Conservation (phyloP, 345 rosid species). For the Arabis alpina region DNA sequence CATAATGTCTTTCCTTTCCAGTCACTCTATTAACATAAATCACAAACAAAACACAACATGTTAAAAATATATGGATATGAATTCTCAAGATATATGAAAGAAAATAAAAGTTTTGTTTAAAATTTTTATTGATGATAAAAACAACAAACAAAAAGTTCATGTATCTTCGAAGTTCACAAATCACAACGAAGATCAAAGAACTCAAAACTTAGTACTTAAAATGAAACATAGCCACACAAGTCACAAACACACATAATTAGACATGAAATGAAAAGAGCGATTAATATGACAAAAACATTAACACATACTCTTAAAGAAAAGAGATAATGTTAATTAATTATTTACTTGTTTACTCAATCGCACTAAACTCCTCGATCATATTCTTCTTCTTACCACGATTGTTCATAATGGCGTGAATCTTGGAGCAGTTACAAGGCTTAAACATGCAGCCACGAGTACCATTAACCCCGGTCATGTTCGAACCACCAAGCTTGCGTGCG, state of each 20-base stretch:
- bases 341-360: conserved; percentile 31
- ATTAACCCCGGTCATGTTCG: conserved; percentile 15
- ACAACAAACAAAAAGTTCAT: conserved; percentile 14
- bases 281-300: conserved; percentile 21
- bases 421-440: conserved; percentile 63
- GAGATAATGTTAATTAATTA: conserved; percentile 15
- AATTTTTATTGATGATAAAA: conserved; percentile 20
- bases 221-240: conserved; percentile 8
- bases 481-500: conserved; percentile 61
- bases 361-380: conserved; percentile 57
- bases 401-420: conserved; percentile 59
- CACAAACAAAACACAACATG: conserved; percentile 10
- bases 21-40: conserved; percentile 10
- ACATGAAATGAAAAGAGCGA: conserved; percentile 13
- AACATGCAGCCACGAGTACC: conserved; percentile 38
- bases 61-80: background rate
- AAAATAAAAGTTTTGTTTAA: background rate
- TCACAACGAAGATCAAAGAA: conserved; percentile 23
- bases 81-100: background rate
- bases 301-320: conserved; percentile 9
- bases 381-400: conserved; percentile 54
- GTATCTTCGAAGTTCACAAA: conserved; percentile 16
- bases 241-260: conserved; percentile 22
- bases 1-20: background rate
- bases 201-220: conserved; percentile 18